Conservation (phyloP, 2,329 filamentous ascomycete species). For the Phoma sp. region DNA sequence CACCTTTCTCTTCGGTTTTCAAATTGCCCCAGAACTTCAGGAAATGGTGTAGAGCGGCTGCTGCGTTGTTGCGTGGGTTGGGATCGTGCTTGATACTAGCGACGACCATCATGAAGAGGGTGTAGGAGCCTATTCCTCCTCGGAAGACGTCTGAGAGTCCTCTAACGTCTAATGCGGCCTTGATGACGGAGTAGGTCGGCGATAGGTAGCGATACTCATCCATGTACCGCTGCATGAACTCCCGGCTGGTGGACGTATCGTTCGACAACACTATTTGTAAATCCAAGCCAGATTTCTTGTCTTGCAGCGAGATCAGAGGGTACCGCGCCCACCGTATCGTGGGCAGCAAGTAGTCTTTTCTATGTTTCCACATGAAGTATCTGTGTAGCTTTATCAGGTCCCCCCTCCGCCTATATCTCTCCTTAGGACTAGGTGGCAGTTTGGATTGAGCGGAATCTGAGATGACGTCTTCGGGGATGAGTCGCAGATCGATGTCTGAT, state of each 20-base stretch:
- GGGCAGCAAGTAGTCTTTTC: constrained; percentile 20
- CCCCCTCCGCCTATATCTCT: constrained; percentile 12
- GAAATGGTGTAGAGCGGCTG: constrained; percentile 56
- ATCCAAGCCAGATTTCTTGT: constrained; percentile 58
- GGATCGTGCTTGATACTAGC: constrained; percentile 59
- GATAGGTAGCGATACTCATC: constrained; percentile 59
- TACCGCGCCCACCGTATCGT: constrained; percentile 42
- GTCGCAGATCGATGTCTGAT: constrained; percentile 63
- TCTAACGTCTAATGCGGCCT: constrained; percentile 59
- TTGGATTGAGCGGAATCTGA: constrained; percentile 11
- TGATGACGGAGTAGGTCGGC: constrained; percentile 59
- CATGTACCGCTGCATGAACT: constrained; percentile 57
- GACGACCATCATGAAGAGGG: constrained; percentile 64
- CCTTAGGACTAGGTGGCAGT: constrained; percentile 22
- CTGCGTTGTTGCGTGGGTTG: constrained; percentile 44
- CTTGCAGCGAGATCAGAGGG: constrained; percentile 53
- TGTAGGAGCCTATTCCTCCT: constrained; percentile 63
- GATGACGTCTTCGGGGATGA: constrained; percentile 26
- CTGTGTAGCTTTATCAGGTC: constrained; percentile 16
- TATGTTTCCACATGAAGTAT: background rate
- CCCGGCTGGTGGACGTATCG: constrained; percentile 50
- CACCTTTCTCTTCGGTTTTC: constrained; percentile 55
- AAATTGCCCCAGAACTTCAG: constrained; percentile 59
- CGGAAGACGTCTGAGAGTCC: constrained; percentile 57
- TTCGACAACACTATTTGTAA: constrained; percentile 61